phyloP scores from a whole-genome alignment of 306 rosid species.

The Vicia villosa region DNA sequence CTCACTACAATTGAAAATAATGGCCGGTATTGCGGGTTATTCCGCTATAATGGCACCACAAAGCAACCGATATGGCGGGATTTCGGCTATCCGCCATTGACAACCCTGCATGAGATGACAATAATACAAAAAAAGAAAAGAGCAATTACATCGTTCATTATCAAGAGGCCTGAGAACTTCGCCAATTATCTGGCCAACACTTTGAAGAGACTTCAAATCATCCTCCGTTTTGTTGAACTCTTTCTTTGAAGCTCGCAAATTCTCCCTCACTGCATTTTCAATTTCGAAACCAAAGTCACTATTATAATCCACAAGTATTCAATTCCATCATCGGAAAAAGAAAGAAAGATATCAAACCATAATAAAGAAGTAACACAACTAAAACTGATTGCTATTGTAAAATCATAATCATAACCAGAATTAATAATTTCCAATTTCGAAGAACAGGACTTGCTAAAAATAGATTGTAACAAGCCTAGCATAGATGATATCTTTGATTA shows the following conservation, averaged over 20 bases:
- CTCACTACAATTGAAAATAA: too few species aligned
- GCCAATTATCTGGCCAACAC: slow-evolving; percentile 93
- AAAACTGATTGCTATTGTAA: neutral
- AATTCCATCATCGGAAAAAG: neutral
- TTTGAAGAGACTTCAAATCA: slow-evolving; percentile 95
- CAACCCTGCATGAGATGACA: too few species aligned
- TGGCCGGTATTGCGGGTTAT: too few species aligned
- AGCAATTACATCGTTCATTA: slow-evolving; percentile 77
- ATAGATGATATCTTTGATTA: neutral
- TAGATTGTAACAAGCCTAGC: neutral
- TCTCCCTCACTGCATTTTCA: slow-evolving; percentile 74
- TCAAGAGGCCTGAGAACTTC: slow-evolving; percentile 98
- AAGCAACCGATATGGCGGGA: too few species aligned
- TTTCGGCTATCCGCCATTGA: too few species aligned
- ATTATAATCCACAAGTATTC: slow-evolving; percentile 15
- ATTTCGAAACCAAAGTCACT: slow-evolving; percentile 28
- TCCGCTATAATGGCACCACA: too few species aligned
- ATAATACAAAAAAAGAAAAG: slow-evolving; percentile 19
- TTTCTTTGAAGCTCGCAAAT: slow-evolving; percentile 70
- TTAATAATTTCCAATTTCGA: neutral
- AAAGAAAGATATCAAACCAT: neutral
- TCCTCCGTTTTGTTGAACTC: slow-evolving; percentile 97
- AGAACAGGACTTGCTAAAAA: slow-evolving; percentile 6
- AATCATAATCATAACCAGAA: neutral
- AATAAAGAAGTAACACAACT: neutral